These are phyloP conservation scores for Ceratocystis alfenasii DNA, from an alignment of 2,329 filamentous ascomycete genomes.

Conservation along the genomic window DNA sequence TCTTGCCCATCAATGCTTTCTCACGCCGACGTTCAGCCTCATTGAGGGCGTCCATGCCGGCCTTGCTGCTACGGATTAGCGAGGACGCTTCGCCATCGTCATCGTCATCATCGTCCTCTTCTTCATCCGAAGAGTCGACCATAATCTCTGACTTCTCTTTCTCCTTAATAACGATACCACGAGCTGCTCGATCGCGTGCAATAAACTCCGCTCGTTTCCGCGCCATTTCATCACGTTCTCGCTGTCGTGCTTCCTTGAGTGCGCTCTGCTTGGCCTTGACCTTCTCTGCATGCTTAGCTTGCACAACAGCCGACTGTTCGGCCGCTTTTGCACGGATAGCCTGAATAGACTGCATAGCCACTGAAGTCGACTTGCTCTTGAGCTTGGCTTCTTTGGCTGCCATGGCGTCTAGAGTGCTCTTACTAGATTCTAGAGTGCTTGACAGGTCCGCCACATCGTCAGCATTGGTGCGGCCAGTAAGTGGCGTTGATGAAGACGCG, in stretches of 20 bases:
- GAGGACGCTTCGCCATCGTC: conserved; percentile 39
- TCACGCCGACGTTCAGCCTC: conserved; percentile 37
- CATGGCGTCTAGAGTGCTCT: conserved; percentile 37
- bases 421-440: conserved; percentile 36
- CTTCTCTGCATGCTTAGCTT: conserved; percentile 25
- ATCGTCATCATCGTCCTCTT: conserved; percentile 47
- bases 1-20: conserved; percentile 41
- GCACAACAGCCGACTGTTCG: conserved; percentile 19
- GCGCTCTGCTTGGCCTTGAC: conserved; percentile 27
- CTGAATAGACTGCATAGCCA: conserved; percentile 21
- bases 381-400: conserved; percentile 32
- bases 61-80: conserved; percentile 38
- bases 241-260: conserved; percentile 60
- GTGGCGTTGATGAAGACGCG: conserved; percentile 24
- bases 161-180: conserved; percentile 31
- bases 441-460: conserved; percentile 39
- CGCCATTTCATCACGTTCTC: conserved; percentile 61
- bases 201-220: conserved; percentile 61
- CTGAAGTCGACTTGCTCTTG: conserved; percentile 24
- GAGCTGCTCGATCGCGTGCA: conserved; percentile 46
- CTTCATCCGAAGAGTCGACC: conserved; percentile 71
- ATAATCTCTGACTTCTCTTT: conserved; percentile 54
- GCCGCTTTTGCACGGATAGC: conserved; percentile 17
- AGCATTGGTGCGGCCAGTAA: conserved; percentile 32
- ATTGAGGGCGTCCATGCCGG: conserved; percentile 38